Conservation (phyloP, 768 basidiomycete genomes). For the Pleurotus giganteus region DNA sequence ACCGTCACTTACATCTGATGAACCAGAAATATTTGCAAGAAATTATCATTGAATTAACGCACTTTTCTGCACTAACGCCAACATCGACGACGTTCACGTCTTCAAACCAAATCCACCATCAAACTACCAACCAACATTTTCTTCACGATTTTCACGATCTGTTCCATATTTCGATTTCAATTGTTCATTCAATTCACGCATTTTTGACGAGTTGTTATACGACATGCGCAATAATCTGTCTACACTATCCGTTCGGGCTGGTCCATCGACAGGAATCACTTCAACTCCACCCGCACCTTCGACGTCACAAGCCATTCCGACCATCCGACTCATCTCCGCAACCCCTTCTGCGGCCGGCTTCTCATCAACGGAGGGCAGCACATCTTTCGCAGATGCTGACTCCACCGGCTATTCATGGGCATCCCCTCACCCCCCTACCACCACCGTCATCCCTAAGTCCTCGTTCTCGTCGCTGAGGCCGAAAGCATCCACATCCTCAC, state of each 20-base stretch:
- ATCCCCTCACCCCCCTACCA: slow-evolving; percentile 21
- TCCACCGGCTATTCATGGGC: slow-evolving; percentile 38
- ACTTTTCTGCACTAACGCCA: slow-evolving; percentile 1
- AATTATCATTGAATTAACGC: slow-evolving; percentile 3
- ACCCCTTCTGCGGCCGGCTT: slow-evolving; percentile 55
- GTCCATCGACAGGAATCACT: slow-evolving; percentile 17
- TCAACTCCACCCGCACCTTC: slow-evolving; percentile 24
- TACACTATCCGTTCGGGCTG: slow-evolving; percentile 5
- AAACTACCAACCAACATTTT: neutral
- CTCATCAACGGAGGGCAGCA: slow-evolving; percentile 30
- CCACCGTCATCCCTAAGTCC: slow-evolving; percentile 17
- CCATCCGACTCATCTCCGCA: slow-evolving; percentile 69
- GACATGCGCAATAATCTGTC: slow-evolving; percentile 16
- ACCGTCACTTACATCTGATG: neutral
- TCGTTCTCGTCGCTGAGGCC: slow-evolving; percentile 31
- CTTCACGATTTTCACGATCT: slow-evolving; percentile 9
- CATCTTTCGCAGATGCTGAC: slow-evolving; percentile 23
- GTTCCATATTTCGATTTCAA: slow-evolving; percentile 4
- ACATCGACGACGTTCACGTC: slow-evolving; percentile 6
- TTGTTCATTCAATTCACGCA: slow-evolving; percentile 7
- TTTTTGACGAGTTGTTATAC: neutral
- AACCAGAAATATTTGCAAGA: neutral
- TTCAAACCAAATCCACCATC: neutral
- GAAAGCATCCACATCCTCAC: slow-evolving; percentile 5
- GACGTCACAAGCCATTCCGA: slow-evolving; percentile 38